Base-by-base conservation (phyloP, 345 rosid species). In the Litchi chinensis region DNA sequence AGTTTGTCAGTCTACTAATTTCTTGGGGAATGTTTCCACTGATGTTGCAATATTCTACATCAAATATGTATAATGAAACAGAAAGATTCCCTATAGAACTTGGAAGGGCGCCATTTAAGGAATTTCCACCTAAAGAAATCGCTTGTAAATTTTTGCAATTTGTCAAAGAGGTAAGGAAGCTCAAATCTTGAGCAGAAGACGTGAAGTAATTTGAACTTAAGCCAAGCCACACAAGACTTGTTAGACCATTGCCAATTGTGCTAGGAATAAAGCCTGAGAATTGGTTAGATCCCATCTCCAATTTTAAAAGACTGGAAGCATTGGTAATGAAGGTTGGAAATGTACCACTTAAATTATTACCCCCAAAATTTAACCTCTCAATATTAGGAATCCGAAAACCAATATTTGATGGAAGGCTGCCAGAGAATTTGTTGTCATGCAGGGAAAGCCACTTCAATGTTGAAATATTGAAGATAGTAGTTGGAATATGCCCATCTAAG, bases 51-150 rank as follows among this genome's bases (percentile, higher is more conserved):
- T n/a, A 5, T 3, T 12, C 12, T 22, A 64, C 2, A 19, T 3
- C 1, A 26, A 75, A 11, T 10, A 1, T 3, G 0, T 62, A 21
- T 12, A 74, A 26, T 7, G 68, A 59, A 50, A 22, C 2, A 11
- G 71, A 65, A 10, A 77, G 68, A 69, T 68, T 77, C 0, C 56
- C 79, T 19, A 77, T 57, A 16, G 59, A 77, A n/a, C 19, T 7
- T 28, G 79, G 79, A 32, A 77, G 64, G 18, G 4, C 11, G 2
- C 68, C 74, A 39, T 40, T 43, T 15, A 68, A 12, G 21, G 44
- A 44, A 59, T 77, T 77, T 3, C 7, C 13, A 5, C 13, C 6
- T 37, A 77, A 39, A 15, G 10, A 5, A 26, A 68, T 11, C 3
- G 5, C 4, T 52, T 12, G 39, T 16, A 77, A 52, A 67, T 77